phyloP scores from a whole-genome alignment of 2,329 filamentous ascomycete species.

The Ascochyta lentis region DNA sequence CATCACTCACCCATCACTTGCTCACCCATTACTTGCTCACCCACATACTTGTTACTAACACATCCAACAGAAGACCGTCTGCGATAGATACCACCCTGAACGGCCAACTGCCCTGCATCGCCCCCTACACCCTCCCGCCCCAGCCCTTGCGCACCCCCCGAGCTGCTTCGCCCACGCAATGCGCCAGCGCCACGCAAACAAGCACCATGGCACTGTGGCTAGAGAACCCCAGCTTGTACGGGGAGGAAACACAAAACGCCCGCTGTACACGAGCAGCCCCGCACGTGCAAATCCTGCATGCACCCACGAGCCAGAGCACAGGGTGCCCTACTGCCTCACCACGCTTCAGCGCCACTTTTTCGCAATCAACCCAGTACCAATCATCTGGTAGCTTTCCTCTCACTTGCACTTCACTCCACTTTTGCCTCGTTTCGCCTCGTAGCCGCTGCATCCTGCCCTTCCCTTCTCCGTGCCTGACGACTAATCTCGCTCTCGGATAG shows the following conservation, averaged over 20 bases:
- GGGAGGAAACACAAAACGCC: background rate
- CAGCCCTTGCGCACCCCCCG: background rate
- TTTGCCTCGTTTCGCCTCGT: background rate
- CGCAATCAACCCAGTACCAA: background rate
- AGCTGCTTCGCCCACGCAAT: background rate
- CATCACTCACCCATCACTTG: background rate
- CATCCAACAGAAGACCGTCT: constrained; percentile 11
- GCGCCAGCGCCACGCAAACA: background rate
- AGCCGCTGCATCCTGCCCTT: background rate
- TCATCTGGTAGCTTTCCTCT: background rate
- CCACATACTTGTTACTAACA: background rate
- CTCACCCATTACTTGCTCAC: background rate
- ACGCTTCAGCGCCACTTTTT: background rate
- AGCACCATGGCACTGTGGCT: too few relatives aligned
- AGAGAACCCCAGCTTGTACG: background rate
- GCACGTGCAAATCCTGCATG: background rate
- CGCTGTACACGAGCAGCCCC: background rate
- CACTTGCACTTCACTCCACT: background rate
- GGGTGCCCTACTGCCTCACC: too few relatives aligned
- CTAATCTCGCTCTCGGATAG: background rate
- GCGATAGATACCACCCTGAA: background rate
- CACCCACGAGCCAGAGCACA: too few relatives aligned
- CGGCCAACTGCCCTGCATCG: background rate
- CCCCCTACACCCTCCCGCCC: background rate
- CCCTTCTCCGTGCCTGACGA: background rate